Evolutionary conservation across 345 rosid species (phyloP).

Genomic region (Salix udensis): DNA sequence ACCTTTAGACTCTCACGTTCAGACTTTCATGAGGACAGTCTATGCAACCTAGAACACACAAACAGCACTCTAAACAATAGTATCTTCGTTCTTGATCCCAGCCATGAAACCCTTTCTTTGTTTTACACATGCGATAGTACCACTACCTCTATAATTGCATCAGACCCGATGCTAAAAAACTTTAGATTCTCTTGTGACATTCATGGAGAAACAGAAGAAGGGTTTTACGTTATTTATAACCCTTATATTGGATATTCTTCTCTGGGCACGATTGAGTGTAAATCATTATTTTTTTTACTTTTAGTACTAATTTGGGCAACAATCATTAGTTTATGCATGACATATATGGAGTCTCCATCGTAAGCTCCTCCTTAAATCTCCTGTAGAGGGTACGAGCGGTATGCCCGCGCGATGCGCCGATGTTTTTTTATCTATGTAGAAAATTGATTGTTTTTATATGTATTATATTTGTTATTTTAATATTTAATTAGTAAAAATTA

Average conservation of each 20-base stretch:
- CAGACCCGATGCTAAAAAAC: not conserved
- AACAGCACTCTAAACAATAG: constrained; percentile 28
- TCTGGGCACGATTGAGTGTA: not conserved
- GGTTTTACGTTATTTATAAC: constrained; percentile 25
- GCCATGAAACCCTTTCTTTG: constrained; percentile 14
- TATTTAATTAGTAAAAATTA: too few relatives aligned
- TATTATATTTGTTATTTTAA: too few relatives aligned
- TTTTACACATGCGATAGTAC: constrained; percentile 20
- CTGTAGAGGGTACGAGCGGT: too few relatives aligned
- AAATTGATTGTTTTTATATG: too few relatives aligned
- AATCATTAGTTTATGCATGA: too few relatives aligned
- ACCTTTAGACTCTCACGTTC: constrained; percentile 23
- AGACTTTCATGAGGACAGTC: constrained; percentile 21
- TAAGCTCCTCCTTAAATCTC: too few relatives aligned
- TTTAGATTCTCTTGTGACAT: constrained; percentile 15
- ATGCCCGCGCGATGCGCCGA: too few relatives aligned
- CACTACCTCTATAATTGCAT: not conserved
- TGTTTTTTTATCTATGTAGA: too few relatives aligned
- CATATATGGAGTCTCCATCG: too few relatives aligned
- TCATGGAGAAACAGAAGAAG: not conserved
- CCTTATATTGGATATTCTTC: constrained; percentile 18
- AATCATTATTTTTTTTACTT: too few relatives aligned
- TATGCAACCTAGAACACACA: constrained; percentile 16
- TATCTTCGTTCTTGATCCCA: constrained; percentile 3
- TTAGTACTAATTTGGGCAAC: too few relatives aligned